Percentiles rank a stretch among this genome's conserved stretches.
These are phyloP conservation scores for Datura wrightii DNA, from an alignment of 257 asterid species.

Conservation along the genomic window DNA sequence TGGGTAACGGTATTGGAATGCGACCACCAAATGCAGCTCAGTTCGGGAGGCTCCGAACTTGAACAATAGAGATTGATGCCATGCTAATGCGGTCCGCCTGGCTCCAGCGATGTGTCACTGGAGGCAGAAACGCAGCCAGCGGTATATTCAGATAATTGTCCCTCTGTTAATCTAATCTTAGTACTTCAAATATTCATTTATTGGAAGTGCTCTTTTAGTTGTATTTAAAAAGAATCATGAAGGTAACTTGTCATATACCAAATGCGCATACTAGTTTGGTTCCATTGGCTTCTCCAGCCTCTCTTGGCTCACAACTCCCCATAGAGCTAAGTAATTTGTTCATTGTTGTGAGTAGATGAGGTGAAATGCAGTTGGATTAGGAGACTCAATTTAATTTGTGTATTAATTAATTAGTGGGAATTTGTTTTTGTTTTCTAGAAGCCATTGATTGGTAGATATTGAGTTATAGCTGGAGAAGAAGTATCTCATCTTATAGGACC, in stretches of 20 bases:
- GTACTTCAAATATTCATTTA: not conserved
- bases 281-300: slow-evolving; percentile 15
- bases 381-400: not conserved
- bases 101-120: too few relatives aligned
- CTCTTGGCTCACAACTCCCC: not conserved
- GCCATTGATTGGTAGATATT: too few relatives aligned
- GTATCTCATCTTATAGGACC: too few relatives aligned
- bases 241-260: not conserved
- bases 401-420: not conserved
- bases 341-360: not conserved
- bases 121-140: too few relatives aligned
- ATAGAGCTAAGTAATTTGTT: not conserved
- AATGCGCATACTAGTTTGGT: not conserved
- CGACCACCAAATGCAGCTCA: too few relatives aligned
- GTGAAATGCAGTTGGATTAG: not conserved
- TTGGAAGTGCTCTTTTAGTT: not conserved
- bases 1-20: too few relatives aligned
- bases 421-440: too few relatives aligned
- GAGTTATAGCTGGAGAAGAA: too few relatives aligned
- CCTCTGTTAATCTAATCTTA: not conserved
- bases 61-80: too few relatives aligned
- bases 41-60: too few relatives aligned
- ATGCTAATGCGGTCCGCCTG: too few relatives aligned
- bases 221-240: not conserved
- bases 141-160: not conserved